phyloP scores from a whole-genome alignment of 176 grass and related monocot genomes.

The Juncus inflexus region DNA sequence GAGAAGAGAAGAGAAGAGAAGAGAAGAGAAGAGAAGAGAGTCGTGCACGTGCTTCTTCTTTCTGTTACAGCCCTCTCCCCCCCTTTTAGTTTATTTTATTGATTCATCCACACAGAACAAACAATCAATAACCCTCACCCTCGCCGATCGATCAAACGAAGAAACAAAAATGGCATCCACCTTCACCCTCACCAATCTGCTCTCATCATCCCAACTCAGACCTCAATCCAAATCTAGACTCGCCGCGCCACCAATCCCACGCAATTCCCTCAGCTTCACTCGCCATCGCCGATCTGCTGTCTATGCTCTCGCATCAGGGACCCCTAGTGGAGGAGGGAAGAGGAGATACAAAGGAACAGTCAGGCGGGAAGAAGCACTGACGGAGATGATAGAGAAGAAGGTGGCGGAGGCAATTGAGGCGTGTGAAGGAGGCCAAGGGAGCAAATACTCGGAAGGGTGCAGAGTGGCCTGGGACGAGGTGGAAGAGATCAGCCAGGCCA shows the following conservation, averaged over 20 bases:
- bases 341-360: constrained; percentile 67
- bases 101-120: too few relatives aligned
- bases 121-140: neutral
- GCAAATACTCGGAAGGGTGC: constrained; percentile 27
- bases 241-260: neutral
- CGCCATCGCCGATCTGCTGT: neutral
- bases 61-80: too few relatives aligned
- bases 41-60: too few relatives aligned
- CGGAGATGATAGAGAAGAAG: constrained; percentile 74
- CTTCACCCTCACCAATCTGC: neutral
- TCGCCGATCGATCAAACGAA: neutral
- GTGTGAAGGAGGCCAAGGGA: constrained; percentile 32
- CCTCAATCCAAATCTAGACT: neutral
- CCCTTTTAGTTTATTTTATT: too few relatives aligned
- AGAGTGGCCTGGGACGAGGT: constrained; percentile 81
- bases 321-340: constrained; percentile 21
- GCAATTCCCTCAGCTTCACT: neutral
- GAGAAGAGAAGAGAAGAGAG: too few relatives aligned
- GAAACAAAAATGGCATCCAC: constrained; percentile 5
- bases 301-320: neutral
- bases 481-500: constrained; percentile 73
- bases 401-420: constrained; percentile 61
- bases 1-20: too few relatives aligned
- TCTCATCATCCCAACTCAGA: neutral
- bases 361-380: constrained; percentile 46